Base-by-base conservation (phyloP, 805 yeast species). In the Saturnispora gosingensis region DNA sequence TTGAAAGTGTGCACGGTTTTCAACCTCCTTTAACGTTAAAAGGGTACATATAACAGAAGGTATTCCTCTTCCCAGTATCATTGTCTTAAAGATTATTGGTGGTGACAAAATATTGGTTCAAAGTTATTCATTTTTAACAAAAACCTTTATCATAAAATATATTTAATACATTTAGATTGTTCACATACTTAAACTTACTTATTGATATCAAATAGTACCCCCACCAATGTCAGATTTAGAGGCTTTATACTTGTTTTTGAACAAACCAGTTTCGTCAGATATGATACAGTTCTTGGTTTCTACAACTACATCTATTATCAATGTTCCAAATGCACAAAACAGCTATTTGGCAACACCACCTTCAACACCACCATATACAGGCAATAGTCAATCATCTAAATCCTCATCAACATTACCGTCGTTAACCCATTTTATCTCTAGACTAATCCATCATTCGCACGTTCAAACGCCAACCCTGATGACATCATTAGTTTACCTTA, bases 401-500 rank as follows among this genome's bases (percentile, higher is more conserved):
- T 4, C 34, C 5, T 50, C 59, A 15, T 46, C 61, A 18, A 56
- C 56, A 27, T 61, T 68, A 15, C 80, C 80, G 3, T 64, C 82
- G 0, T 71, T 88, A 45, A 69, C 70, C 43, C 68, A 69, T 24
- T 91, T 93, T 71, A 90, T 93, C 58, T 76, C 81, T 54, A 78
- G 76, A 27, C 71, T 91, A 55, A 82, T 91, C 59, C 74, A 73
- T 50, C 81, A 85, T 61, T 88, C 97, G 6, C 89, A 90, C 65
- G 98, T 91, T 42, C 96, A 89, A 68, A 86, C 96, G 4, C 88
- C 97, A 35, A 91, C 98, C 0, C 75, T 91, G 56, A 91, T 93
- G 98, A 83, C 97, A 20, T 78, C 96, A 5, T 74, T 90, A 50
- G 90, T 89, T 15, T 91, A 88, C 66, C 72, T 91, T 54, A 81